Evolutionary conservation across 2,329 filamentous ascomycete genomes (phyloP), one percentile per base, ranked within the genome.

Genomic region (Rachicladosporium sp.): DNA sequence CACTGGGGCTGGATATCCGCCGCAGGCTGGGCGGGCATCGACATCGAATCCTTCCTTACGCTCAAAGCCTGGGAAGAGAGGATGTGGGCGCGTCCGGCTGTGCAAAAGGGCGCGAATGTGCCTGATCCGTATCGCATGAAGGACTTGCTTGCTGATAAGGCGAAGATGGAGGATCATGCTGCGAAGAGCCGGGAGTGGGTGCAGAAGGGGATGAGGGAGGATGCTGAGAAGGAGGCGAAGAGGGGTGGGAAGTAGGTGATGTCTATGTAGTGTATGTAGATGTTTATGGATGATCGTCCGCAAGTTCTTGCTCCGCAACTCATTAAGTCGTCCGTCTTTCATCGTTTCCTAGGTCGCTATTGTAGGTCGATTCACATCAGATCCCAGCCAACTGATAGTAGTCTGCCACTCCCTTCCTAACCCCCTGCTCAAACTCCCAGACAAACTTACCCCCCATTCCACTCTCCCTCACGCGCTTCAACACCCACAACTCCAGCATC

Each of bases 51-150:
- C 45, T 91, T 87, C 61, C 83, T 84, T 2, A 59, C 73, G 36
- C 57, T 93, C 44, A 75, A 83, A 53, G 75, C 75, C 32, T 93
- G 86, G 86, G 69, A 87, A 44, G 72, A 81, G 50, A 70, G 68
- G 46, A 70, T 91, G 62, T 64, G 76, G 4, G 67, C 73, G 47
- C 72, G 84, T 2, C 76, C 80, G 0, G 83, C 68, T 2, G 73
- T 87, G 12, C 76, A 88, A 62, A 82, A 79, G 59, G 86, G 82
- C 12, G 69, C 77, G 40, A 69, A 88, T 61, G 77, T 88, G 6
- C 83, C 83, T 3, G 66, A 69, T 8, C 70, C 61, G 30, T 73
- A 85, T 50, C 69, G 56, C 8, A 66, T 75, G 49, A 77, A 68
- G 49, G 76, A 80, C n/a, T 58, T 79, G 40, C 38, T 73, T 27